A percentile compares a stretch with the other conserved stretches of the same genome.
Conservation (phyloP, 352 stramenopile genomes). For the Hyaloperonospora brassicae region DNA sequence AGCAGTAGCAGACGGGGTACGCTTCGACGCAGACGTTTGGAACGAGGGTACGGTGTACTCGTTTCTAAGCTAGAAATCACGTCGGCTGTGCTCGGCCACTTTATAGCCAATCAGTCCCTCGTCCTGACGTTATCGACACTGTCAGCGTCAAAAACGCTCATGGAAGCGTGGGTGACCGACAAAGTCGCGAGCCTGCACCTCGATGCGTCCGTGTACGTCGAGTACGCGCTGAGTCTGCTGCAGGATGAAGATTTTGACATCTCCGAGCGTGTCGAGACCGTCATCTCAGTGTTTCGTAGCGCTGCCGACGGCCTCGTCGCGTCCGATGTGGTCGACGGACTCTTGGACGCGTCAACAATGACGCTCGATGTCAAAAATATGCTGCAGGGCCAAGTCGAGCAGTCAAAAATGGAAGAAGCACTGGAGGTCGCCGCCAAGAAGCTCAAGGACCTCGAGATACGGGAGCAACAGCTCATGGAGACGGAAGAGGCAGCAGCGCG, state of each 20-base stretch:
- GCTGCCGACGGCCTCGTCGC: slow-evolving; percentile 46
- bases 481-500: slow-evolving; percentile 42
- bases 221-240: slow-evolving; percentile 61
- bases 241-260: slow-evolving; percentile 65
- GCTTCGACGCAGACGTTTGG: too few species aligned
- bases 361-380: slow-evolving; percentile 44
- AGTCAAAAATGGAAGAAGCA: slow-evolving; percentile 31
- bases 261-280: slow-evolving; percentile 57
- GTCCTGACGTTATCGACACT: not conserved
- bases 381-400: slow-evolving; percentile 26
- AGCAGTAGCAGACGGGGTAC: too few species aligned
- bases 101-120: too few species aligned
- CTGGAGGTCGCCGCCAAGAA: slow-evolving; percentile 37
- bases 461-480: slow-evolving; percentile 52
- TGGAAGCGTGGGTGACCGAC: slow-evolving; percentile 54
- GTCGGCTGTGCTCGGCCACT: too few species aligned
- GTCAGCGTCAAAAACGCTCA: slow-evolving; percentile 6
- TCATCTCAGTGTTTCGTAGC: slow-evolving; percentile 52
- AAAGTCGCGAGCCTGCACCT: slow-evolving; percentile 53
- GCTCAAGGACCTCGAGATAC: slow-evolving; percentile 45
- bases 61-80: too few species aligned
- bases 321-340: slow-evolving; percentile 29
- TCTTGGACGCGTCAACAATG: slow-evolving; percentile 38
- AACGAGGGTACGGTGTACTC: too few species aligned
- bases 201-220: slow-evolving; percentile 71